Evolutionary conservation across 2,329 filamentous ascomycete species (phyloP).

Genomic region (Pseudovirgaria hyperparasitica): DNA sequence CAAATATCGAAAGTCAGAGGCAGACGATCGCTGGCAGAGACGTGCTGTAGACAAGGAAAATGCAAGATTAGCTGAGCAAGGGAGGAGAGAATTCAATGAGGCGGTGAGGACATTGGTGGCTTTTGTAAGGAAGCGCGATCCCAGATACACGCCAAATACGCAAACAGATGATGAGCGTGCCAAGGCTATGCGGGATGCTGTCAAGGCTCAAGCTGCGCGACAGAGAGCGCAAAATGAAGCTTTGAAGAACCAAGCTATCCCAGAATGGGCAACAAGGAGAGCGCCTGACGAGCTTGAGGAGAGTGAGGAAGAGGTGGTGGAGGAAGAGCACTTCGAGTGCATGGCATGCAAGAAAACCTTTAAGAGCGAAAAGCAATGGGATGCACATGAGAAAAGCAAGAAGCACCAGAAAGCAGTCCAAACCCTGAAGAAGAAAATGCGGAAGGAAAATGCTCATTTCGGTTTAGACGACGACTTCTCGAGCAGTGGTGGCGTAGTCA

Average conservation of each 20-base stretch:
- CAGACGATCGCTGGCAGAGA: conserved; percentile 70
- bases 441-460: conserved; percentile 57
- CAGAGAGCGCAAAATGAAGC: conserved; percentile 71
- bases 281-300: conserved; percentile 41
- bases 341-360: conserved; percentile 55
- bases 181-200: conserved; percentile 61
- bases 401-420: conserved; percentile 85
- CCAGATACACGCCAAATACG: conserved; percentile 63
- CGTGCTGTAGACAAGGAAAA: conserved; percentile 95
- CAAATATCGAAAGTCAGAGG: conserved; percentile 68
- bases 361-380: conserved; percentile 83
- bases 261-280: conserved; percentile 61
- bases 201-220: conserved; percentile 71
- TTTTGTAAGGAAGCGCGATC: conserved; percentile 86
- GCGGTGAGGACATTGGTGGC: conserved; percentile 74
- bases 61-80: conserved; percentile 68
- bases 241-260: conserved; percentile 53
- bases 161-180: conserved; percentile 74
- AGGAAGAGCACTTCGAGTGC: conserved; percentile 45
- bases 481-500: conserved; percentile 18
- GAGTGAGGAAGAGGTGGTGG: conserved; percentile 36
- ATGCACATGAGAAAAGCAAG: conserved; percentile 90
- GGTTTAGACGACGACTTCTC: conserved; percentile 26
- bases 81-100: conserved; percentile 80
- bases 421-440: conserved; percentile 70